Conservation (phyloP, 2,329 filamentous ascomycete species). For the Aspergillus hiratsukae region DNA sequence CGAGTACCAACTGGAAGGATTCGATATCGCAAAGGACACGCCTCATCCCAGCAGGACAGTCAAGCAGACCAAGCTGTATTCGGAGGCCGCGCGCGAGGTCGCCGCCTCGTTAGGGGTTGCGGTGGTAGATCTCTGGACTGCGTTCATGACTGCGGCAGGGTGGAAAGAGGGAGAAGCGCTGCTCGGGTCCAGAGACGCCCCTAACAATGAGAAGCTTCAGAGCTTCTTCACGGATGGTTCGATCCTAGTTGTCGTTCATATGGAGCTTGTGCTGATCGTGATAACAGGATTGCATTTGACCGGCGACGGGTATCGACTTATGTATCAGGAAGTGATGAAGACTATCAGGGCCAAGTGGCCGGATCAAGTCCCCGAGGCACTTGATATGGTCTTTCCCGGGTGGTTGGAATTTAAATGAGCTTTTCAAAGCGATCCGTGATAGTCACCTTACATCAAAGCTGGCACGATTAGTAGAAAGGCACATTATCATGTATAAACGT, state of each 20-base stretch:
- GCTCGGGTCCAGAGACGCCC: constrained; percentile 54
- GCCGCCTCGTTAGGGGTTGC: constrained; percentile 54
- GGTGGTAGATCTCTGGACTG: constrained; percentile 74
- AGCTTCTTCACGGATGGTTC: constrained; percentile 54
- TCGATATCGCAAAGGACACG: constrained; percentile 48
- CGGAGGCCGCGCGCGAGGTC: constrained; percentile 60
- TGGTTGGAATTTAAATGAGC: constrained; percentile 39
- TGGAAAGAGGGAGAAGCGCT: constrained; percentile 50
- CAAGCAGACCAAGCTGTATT: constrained; percentile 59
- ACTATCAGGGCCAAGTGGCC: constrained; percentile 50
- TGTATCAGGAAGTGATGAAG: constrained; percentile 52
- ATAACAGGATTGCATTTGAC: constrained; percentile 55
- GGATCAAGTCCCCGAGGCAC: constrained; percentile 49
- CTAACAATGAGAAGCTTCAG: constrained; percentile 53
- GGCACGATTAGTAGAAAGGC: background rate
- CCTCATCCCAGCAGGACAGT: constrained; percentile 53
- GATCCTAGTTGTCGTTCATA: constrained; percentile 16
- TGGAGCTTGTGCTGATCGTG: constrained; percentile 1
- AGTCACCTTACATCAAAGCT: background rate
- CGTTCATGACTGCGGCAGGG: constrained; percentile 63
- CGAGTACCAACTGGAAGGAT: constrained; percentile 59
- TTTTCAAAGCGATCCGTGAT: background rate
- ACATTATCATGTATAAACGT: background rate
- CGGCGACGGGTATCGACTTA: constrained; percentile 51
- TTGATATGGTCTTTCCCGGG: constrained; percentile 51